phyloP scores from a whole-genome alignment of 257 asterid genomes.

The Verbena officinalis region DNA sequence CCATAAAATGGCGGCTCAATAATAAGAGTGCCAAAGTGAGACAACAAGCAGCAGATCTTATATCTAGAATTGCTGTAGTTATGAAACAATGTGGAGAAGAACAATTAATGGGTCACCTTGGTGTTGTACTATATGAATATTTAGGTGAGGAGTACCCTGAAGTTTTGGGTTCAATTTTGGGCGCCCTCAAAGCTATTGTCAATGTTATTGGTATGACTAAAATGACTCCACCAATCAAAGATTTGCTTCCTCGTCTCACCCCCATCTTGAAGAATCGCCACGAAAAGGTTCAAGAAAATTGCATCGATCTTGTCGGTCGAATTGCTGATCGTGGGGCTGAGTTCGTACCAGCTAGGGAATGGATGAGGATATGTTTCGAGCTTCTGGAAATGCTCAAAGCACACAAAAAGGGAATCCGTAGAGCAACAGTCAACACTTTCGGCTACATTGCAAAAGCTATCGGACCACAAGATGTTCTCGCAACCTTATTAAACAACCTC shows the following conservation, averaged over 20 bases:
- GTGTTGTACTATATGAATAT: slow-evolving; percentile 83
- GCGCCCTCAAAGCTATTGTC: slow-evolving; percentile 88
- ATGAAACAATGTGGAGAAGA: slow-evolving; percentile 93
- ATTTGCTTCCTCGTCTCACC: slow-evolving; percentile 87
- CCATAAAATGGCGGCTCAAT: slow-evolving; percentile 89
- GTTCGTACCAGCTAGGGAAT: slow-evolving; percentile 90
- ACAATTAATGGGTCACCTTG: slow-evolving; percentile 91
- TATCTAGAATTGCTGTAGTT: slow-evolving; percentile 87
- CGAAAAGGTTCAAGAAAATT: slow-evolving; percentile 91
- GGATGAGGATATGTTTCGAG: slow-evolving; percentile 97
- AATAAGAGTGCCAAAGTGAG: slow-evolving; percentile 93
- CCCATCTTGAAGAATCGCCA: slow-evolving; percentile 93
- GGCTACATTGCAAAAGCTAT: slow-evolving; percentile 92
- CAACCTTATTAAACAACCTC: slow-evolving; percentile 81
- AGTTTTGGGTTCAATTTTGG: slow-evolving; percentile 86
- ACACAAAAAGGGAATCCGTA: slow-evolving; percentile 91
- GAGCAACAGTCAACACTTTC: slow-evolving; percentile 88
- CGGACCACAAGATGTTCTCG: slow-evolving; percentile 90
- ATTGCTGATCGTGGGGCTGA: slow-evolving; percentile 96
- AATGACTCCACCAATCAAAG: slow-evolving; percentile 95
- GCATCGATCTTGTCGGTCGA: slow-evolving; percentile 89
- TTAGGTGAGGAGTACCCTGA: slow-evolving; percentile 93
- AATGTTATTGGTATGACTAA: slow-evolving; percentile 94
- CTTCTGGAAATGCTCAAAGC: slow-evolving; percentile 97
- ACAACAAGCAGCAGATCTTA: slow-evolving; percentile 90